Evolutionary conservation across 768 basidiomycete genomes (phyloP).

Genomic region (Phanerodontia chrysosporium): DNA sequence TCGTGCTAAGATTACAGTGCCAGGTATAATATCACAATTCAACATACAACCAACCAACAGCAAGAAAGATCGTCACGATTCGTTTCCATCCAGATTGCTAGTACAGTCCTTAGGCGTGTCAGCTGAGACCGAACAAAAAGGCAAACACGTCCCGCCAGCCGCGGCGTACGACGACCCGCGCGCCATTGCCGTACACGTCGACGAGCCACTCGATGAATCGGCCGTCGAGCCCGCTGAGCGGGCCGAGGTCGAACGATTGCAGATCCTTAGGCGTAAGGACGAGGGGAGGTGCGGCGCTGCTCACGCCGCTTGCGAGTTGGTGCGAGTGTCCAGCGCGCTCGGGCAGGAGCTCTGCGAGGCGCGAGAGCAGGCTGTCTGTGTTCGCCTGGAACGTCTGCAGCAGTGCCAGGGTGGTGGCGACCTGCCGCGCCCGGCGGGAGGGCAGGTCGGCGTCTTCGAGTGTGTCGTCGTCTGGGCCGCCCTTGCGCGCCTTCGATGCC

Average conservation of each 20-base stretch:
- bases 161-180: conserved; percentile 33
- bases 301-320: not conserved
- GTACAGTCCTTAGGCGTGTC: not conserved
- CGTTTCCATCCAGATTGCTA: not conserved
- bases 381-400: conserved; percentile 60
- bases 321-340: conserved; percentile 60
- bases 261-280: conserved; percentile 62
- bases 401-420: conserved; percentile 50
- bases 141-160: conserved; percentile 43
- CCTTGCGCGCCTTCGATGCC: not conserved
- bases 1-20: not conserved
- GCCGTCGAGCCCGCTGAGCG: conserved; percentile 67
- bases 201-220: conserved; percentile 76
- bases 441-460: conserved; percentile 4
- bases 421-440: conserved; percentile 28
- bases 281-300: conserved; percentile 21
- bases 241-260: conserved; percentile 65
- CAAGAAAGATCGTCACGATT: not conserved
- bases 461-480: conserved; percentile 8
- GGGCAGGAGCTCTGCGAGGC: conserved; percentile 39
- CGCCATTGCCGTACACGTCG: conserved; percentile 53
- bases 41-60: not conserved
- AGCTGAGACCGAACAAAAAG: conserved; percentile 37
- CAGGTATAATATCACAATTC: not conserved
- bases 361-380: conserved; percentile 19